Conservation (phyloP, 177 flowering plant genomes). For the Tripterygium wilfordii region DNA sequence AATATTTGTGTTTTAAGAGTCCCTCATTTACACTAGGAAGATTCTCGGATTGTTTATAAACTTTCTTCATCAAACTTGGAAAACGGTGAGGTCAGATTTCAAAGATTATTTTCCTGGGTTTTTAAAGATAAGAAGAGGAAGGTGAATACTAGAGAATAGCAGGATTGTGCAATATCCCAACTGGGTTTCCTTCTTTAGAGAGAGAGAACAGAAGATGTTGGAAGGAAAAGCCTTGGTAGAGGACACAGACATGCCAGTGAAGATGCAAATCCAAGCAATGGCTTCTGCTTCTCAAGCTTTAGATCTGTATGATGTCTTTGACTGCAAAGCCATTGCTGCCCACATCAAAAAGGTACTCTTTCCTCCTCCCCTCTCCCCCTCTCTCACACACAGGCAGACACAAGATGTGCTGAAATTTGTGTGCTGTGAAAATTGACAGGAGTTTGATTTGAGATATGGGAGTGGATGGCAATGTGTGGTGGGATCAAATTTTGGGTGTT, state of each 20-base stretch:
- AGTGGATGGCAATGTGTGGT: conserved; percentile 93
- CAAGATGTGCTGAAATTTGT: background rate
- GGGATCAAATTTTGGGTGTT: conserved; percentile 84
- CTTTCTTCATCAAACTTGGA: background rate
- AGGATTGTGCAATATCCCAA: background rate
- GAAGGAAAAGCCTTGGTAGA: conserved; percentile 86
- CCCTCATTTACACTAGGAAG: background rate
- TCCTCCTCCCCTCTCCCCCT: background rate
- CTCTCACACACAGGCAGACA: background rate
- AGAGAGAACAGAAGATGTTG: conserved; percentile 46
- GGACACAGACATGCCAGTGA: conserved; percentile 90
- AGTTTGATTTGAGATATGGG: conserved; percentile 72
- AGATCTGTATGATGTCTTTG: conserved; percentile 82
- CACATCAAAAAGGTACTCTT: conserved; percentile 70
- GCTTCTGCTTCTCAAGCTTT: conserved; percentile 77
- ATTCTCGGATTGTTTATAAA: background rate
- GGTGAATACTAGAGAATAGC: background rate
- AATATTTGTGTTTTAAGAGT: background rate
- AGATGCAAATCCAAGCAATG: conserved; percentile 94
- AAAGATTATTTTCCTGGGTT: no score
- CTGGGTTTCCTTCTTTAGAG: background rate
- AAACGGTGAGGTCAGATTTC: background rate
- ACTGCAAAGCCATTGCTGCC: conserved; percentile 79
- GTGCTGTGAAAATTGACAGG: conserved; percentile 32
- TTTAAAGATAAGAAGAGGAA: background rate